Conservation (phyloP, 1,139 yeast genomes). For the Diutina sp. region DNA sequence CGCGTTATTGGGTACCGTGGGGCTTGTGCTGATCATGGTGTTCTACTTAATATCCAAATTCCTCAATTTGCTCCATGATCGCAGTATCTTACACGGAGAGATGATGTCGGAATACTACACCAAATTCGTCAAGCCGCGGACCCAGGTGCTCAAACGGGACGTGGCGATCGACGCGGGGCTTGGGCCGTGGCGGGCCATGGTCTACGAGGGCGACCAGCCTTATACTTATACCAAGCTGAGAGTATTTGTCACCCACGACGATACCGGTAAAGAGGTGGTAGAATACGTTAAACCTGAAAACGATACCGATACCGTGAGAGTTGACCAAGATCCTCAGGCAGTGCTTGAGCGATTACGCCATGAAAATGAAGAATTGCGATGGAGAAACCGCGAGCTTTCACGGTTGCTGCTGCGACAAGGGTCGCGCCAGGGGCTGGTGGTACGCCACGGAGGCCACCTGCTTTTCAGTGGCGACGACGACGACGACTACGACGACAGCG, state of each 20-base stretch:
- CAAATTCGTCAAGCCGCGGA: background rate
- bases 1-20: background rate
- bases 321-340: background rate
- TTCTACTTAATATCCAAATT: background rate
- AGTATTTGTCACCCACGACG: background rate
- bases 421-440: background rate
- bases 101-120: background rate
- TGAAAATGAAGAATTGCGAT: background rate
- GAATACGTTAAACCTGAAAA: background rate
- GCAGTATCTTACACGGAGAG: background rate
- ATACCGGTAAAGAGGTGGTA: background rate
- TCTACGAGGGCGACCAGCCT: background rate
- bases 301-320: background rate
- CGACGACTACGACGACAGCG: background rate
- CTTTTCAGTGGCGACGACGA: background rate
- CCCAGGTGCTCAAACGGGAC: background rate
- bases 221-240: background rate
- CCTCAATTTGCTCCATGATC: background rate
- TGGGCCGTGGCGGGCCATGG: background rate
- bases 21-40: background rate
- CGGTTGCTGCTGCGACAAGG: background rate
- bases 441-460: background rate
- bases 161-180: constrained; percentile 2
- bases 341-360: background rate
- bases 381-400: background rate